A percentile compares a stretch with the other conserved stretches of the same genome.
Conservation (phyloP, 1,284 basidiomycete genomes). For the Quambalaria eucalypti region DNA sequence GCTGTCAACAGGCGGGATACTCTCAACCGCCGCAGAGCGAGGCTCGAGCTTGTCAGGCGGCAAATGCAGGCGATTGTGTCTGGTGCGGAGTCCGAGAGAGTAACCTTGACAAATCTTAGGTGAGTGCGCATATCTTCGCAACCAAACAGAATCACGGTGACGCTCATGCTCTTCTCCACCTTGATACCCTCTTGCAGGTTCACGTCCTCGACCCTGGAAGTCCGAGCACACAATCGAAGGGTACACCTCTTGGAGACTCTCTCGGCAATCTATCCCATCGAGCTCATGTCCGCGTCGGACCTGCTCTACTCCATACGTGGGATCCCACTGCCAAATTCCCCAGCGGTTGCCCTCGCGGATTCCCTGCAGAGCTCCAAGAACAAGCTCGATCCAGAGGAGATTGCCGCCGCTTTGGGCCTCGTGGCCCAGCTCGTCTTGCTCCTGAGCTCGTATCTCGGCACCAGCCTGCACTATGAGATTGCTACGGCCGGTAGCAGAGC, state of each 20-base stretch:
- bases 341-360: conserved; percentile 11
- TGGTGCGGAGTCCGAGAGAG: no score
- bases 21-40: no score
- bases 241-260: conserved; percentile 27
- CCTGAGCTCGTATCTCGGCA: conserved; percentile 31
- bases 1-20: no score
- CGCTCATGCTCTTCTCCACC: no score
- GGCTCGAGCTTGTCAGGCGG: no score
- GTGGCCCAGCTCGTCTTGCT: conserved; percentile 39
- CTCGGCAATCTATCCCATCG: conserved; percentile 41
- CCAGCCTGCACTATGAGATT: conserved; percentile 36
- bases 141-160: no score
- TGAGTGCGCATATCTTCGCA: no score
- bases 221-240: background rate
- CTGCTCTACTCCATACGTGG: conserved; percentile 40
- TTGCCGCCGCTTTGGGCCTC: conserved; percentile 31
- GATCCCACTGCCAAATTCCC: conserved; percentile 31
- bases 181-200: no score
- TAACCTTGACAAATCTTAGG: no score
- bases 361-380: conserved; percentile 9
- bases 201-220: no score
- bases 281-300: conserved; percentile 30
- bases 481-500: conserved; percentile 36
- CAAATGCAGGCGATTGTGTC: no score
- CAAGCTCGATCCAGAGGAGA: conserved; percentile 23